Base-by-base conservation (phyloP, 148 eudicot genomes). In the Amaranthus palmeri region DNA sequence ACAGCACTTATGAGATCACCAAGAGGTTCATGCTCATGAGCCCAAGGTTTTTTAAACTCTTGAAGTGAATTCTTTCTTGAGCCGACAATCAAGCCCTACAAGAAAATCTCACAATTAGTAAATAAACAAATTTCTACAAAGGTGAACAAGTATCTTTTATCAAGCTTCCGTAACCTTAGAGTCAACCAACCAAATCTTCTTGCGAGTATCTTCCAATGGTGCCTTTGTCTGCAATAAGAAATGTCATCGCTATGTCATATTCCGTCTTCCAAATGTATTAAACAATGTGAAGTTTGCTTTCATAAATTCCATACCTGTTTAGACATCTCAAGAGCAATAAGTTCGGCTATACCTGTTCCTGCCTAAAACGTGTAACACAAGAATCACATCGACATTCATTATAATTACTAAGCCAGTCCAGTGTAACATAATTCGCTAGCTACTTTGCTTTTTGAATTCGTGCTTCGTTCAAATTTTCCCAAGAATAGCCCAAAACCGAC, bases 341-440 rank as follows among this genome's bases (percentile, higher is more conserved):
- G 97, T 78, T 91, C 97, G 50, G 98, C 98, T 72, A 91, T 93
- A 58, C 98, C 98, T 42, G 98, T 93, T 48, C 98, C 97, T 6
- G 98, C 97, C 98, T 93, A 88, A 78, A 79, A 72, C 57, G 41
- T 68, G 6, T 54, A 61, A 57, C 11, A 54, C 18, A 59, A 12
- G 2, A 48, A 65, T 48, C 8, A 65, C 54, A 14, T 65, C 15
- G 36, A 64, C 36, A 64, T 64, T 65, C 25, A 65, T 65, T 8
- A 54, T 17, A 25, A 25, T 25, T 25, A 0, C 36, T 25, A 25
- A 25, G 36, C 36, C 36, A 25, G 36, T 25, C 36, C 36, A 25
- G 36, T 25, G 36, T 25, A 25, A 25, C 36, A 25, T 25, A 25
- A 25, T 25, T 25, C 36, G 36, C 1, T 25, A 25, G 36, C 36